Conservation (phyloP, 306 rosid species). For the Vigna mungo region DNA sequence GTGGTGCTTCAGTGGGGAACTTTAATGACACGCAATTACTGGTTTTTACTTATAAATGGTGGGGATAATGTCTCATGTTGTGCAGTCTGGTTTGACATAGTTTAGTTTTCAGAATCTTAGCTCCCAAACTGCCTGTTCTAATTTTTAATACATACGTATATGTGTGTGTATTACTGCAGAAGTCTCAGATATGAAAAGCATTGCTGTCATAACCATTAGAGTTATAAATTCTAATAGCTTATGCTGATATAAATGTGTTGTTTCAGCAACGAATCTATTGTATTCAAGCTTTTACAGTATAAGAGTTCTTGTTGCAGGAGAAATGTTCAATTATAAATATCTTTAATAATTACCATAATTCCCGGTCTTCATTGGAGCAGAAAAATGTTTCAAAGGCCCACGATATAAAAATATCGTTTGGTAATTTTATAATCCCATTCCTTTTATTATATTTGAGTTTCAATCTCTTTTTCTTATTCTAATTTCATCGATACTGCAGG, state of each 20-base stretch:
- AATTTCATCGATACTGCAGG: slow-evolving; percentile 43
- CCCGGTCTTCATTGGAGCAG: slow-evolving; percentile 55
- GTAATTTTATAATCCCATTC: slow-evolving; percentile 47
- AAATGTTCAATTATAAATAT: slow-evolving; percentile 67
- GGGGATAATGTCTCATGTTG: neutral
- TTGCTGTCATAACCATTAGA: neutral
- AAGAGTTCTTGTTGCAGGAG: slow-evolving; percentile 51
- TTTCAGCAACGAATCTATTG: slow-evolving; percentile 20
- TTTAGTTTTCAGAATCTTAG: slow-evolving; percentile 11
- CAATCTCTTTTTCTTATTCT: neutral
- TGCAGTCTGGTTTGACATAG: neutral
- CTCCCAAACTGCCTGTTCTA: neutral
- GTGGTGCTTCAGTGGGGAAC: neutral
- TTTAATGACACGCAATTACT: slow-evolving; percentile 10
- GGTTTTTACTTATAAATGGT: neutral
- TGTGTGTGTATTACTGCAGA: neutral
- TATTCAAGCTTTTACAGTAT: neutral
- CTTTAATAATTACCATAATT: slow-evolving; percentile 58
- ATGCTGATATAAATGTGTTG: neutral
- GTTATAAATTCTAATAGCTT: slow-evolving; percentile 14
- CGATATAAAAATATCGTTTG: slow-evolving; percentile 48
- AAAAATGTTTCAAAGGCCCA: slow-evolving; percentile 52
- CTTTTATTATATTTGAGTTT: slow-evolving; percentile 12
- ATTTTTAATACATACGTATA: neutral
- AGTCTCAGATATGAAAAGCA: slow-evolving; percentile 27